These are phyloP conservation scores for Botrytis elliptica DNA, from an alignment of 2,329 filamentous ascomycete species.

Conservation along the genomic window DNA sequence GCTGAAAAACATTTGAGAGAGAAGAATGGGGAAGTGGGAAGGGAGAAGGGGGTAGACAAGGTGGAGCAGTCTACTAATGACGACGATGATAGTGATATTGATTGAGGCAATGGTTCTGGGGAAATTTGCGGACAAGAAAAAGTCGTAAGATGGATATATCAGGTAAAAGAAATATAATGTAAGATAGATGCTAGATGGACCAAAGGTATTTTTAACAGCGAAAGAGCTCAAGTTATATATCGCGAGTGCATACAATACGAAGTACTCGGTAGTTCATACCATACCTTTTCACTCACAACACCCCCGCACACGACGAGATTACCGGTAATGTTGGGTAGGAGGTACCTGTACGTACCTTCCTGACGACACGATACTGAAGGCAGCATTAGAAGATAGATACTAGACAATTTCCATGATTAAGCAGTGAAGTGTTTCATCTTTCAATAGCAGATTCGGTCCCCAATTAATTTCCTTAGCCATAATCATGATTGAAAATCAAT, in stretches of 20 bases:
- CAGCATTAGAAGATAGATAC: neutral
- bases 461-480: neutral
- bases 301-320: neutral
- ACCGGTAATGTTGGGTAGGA: too few relatives aligned
- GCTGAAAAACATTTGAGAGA: slow-evolving; percentile 26
- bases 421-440: neutral
- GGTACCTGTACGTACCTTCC: neutral
- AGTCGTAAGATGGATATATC: neutral
- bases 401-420: neutral
- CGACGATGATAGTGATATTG: slow-evolving; percentile 10
- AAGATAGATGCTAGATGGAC: neutral
- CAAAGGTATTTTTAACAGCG: neutral
- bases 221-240: neutral
- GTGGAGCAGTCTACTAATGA: slow-evolving; percentile 19
- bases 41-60: slow-evolving; percentile 23
- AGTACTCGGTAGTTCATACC: too few relatives aligned
- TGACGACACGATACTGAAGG: neutral
- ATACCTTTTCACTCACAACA: neutral
- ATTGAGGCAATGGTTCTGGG: neutral
- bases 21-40: slow-evolving; percentile 23
- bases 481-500: neutral
- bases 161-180: neutral
- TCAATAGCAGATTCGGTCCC: neutral
- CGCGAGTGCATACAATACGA: neutral
- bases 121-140: neutral